These are phyloP conservation scores for Paecilomyces niveus DNA, from an alignment of 2,329 filamentous ascomycete species.

Conservation along the genomic window DNA sequence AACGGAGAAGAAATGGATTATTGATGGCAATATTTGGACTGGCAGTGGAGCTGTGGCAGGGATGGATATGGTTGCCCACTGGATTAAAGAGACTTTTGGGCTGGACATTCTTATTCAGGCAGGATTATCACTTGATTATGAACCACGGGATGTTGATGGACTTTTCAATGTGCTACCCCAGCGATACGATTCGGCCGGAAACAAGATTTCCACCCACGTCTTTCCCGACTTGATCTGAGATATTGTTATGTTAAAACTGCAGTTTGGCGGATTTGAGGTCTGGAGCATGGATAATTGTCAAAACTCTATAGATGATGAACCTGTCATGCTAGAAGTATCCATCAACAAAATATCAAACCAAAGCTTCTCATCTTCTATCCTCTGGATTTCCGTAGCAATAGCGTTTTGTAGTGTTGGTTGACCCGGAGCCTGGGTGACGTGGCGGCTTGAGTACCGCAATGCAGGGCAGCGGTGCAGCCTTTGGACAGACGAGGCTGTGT, in stretches of 20 bases:
- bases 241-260: too few relatives aligned
- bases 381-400: slow-evolving; percentile 5
- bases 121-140: slow-evolving; percentile 24
- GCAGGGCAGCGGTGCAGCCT: slow-evolving; percentile 9
- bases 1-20: slow-evolving; percentile 37
- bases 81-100: slow-evolving; percentile 31
- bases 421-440: slow-evolving; percentile 2
- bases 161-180: slow-evolving; percentile 19
- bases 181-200: slow-evolving; percentile 20
- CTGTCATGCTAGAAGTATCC: slow-evolving; percentile 2
- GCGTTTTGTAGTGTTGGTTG: not conserved
- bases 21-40: slow-evolving; percentile 43
- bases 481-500: slow-evolving; percentile 1
- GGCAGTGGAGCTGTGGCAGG: slow-evolving; percentile 39
- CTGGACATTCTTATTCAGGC: slow-evolving; percentile 18
- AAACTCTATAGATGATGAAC: not conserved
- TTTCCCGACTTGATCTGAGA: slow-evolving; percentile 3
- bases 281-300: not conserved
- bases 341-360: slow-evolving; percentile 4
- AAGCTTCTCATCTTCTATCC: slow-evolving; percentile 5
- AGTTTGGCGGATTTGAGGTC: too few relatives aligned
- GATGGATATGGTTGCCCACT: slow-evolving; percentile 39
- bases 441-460: slow-evolving; percentile 8
- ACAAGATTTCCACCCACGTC: slow-evolving; percentile 20
- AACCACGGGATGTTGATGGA: slow-evolving; percentile 29